A percentile compares a stretch with the other conserved stretches of the same genome.
These are phyloP conservation scores for Phoenix dactylifera DNA, from an alignment of 176 grass and related monocot species.

Conservation along the genomic window DNA sequence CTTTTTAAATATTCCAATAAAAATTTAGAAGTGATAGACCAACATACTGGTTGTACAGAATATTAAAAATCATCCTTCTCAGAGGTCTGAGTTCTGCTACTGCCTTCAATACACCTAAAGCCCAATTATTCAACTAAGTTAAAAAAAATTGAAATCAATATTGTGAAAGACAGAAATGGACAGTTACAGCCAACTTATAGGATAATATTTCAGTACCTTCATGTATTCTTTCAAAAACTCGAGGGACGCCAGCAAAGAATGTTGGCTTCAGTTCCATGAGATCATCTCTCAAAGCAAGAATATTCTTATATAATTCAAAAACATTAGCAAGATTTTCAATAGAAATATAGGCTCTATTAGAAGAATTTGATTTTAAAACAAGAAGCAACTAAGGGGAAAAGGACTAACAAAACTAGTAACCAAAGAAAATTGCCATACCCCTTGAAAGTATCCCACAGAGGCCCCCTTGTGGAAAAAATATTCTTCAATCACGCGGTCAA, in stretches of 20 bases:
- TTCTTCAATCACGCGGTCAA: conserved; percentile 92
- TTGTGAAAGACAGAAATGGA: background rate
- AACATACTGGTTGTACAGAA: conserved; percentile 82
- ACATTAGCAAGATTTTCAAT: background rate
- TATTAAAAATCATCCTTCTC: conserved; percentile 94
- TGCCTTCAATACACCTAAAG: conserved; percentile 73
- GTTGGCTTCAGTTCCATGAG: conserved; percentile 87
- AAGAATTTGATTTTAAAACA: too few relatives aligned
- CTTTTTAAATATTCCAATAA: background rate
- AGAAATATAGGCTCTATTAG: background rate
- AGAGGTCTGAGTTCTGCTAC: conserved; percentile 75
- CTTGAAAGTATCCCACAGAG: conserved; percentile 93
- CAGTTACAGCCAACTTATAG: too few relatives aligned
- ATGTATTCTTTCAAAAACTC: conserved; percentile 90
- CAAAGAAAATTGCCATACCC: conserved; percentile 46
- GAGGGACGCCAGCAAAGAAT: conserved; percentile 82
- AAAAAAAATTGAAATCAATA: background rate
- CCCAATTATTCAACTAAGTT: conserved; percentile 1
- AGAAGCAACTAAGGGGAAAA: too few relatives aligned
- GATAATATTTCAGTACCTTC: conserved; percentile 46
- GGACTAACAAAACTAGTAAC: too few relatives aligned
- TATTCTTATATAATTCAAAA: conserved; percentile 38
- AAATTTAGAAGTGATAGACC: conserved; percentile 9
- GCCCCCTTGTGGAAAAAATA: conserved; percentile 94
- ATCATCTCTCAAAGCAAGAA: conserved; percentile 88